Evolutionary conservation across 2,329 filamentous ascomycete genomes (phyloP), one percentile per base, ranked within the genome.

Genomic region (Cercospora canescens): DNA sequence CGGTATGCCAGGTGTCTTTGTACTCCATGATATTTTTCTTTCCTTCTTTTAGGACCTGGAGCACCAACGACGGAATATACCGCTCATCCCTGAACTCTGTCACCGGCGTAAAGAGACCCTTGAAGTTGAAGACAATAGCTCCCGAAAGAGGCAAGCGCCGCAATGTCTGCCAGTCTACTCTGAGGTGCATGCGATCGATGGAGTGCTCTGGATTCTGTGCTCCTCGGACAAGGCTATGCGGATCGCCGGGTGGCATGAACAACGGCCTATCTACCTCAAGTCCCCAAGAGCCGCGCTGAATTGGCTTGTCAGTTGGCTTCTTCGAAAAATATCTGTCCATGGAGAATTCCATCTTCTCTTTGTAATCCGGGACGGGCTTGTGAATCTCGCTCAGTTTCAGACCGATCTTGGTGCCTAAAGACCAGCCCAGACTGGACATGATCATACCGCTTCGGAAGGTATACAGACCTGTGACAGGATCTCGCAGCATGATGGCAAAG

Each of bases 251-350:
- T 0, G 91, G 89, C 83, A 92, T 88, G 78, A 89, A 95, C 2
- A 96, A 83, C 0, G 91, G 92, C 41, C 88, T 80, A 45, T 89
- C 90, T 39, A 93, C 83, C 75, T 95, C 92, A 0, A 96, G 81
- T 4, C 90, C 91, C 93, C 93, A 96, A 1, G 91, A 93, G 3
- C 91, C 92, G 59, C 93, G 87, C 77, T 95, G 92, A 62, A 96
- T 95, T 1, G 92, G 88, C 68, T 88, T 88, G 68, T 89, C 85
- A 0, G 89, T 86, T 0, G 91, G 87, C 81, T 93, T 88, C 75
- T 92, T 94, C 32, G 89, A 87, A 75, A 96, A 96, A 78, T 88
- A 95, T n/a, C 91, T 84, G 73, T 96, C 92, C 90, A 96, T 94
- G 45, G 90, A 93, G 69, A 93, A 91, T 39, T 90, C 86, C 90